A percentile compares a stretch with the other conserved stretches of the same genome.
Evolutionary conservation across 1,284 basidiomycete species (phyloP).

Genomic region (Quambalaria eucalypti): DNA sequence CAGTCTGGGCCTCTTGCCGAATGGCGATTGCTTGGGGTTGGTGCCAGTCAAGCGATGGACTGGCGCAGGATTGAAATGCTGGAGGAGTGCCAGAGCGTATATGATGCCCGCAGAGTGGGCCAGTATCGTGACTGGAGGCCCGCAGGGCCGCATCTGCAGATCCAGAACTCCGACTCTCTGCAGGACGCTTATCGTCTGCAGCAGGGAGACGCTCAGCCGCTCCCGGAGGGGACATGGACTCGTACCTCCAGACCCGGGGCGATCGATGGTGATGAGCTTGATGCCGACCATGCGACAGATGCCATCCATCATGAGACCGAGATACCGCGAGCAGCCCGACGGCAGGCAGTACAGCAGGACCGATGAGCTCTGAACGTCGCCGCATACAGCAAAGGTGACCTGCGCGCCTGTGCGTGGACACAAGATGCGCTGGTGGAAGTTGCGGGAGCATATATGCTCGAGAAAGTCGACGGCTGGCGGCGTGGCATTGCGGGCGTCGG

Average conservation of each 20-base stretch:
- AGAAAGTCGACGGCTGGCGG: not conserved
- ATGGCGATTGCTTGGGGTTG: too few species aligned
- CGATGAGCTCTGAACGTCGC: not conserved
- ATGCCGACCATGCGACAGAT: not conserved
- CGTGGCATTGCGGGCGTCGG: too few species aligned
- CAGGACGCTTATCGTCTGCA: not conserved
- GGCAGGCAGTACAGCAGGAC: slow-evolving; percentile 1
- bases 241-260: slow-evolving; percentile 5
- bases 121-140: not conserved
- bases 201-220: not conserved
- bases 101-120: not conserved
- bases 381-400: not conserved
- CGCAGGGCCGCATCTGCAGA: not conserved
- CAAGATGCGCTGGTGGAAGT: not conserved
- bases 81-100: not conserved
- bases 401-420: not conserved
- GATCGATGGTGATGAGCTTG: slow-evolving; percentile 4
- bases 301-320: not conserved
- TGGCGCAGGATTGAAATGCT: not conserved
- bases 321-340: not conserved
- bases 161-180: not conserved
- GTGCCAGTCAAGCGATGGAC: too few species aligned
- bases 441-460: not conserved
- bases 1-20: not conserved
- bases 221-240: not conserved